These are phyloP conservation scores for Paraphoma sp. DNA, from an alignment of 2,329 filamentous ascomycete genomes.

Conservation along the genomic window DNA sequence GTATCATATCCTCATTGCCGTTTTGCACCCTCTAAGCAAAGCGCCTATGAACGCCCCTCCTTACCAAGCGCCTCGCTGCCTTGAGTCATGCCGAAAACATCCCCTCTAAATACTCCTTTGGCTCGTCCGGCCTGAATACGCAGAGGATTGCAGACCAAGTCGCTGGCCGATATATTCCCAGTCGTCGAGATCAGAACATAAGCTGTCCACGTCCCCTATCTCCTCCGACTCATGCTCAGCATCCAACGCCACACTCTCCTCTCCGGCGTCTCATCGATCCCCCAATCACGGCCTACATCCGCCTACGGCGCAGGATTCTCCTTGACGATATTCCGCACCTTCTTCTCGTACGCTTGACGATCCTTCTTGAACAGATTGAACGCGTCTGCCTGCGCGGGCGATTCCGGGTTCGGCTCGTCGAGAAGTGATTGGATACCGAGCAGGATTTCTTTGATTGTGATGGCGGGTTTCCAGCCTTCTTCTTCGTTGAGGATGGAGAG, in stretches of 20 bases:
- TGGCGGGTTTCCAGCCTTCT: conserved; percentile 97
- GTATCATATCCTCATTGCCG: conserved; percentile 6
- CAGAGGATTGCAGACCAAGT: too few relatives aligned
- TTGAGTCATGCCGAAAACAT: background rate
- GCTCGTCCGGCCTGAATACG: too few relatives aligned
- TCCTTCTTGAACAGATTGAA: conserved; percentile 98
- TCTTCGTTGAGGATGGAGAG: conserved; percentile 98
- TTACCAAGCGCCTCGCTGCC: background rate
- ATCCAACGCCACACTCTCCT: too few relatives aligned
- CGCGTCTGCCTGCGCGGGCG: conserved; percentile 93
- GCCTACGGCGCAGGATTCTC: conserved; percentile 80
- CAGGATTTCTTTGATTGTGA: conserved; percentile 97
- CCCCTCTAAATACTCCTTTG: background rate
- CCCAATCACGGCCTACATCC: background rate
- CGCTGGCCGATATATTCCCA: too few relatives aligned
- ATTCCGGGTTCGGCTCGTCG: conserved; percentile 96
- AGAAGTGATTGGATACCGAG: conserved; percentile 95
- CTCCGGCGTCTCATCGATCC: too few relatives aligned
- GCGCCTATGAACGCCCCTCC: conserved; percentile 1
- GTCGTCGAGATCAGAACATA: too few relatives aligned
- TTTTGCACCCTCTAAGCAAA: background rate
- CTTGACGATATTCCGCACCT: conserved; percentile 83
- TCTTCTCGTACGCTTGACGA: conserved; percentile 82
- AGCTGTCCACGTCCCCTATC: too few relatives aligned
- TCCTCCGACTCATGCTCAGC: too few relatives aligned